A percentile compares a stretch with the other conserved stretches of the same genome.
Evolutionary conservation across 345 rosid species (phyloP).

Genomic region (Bruguiera gymnorhiza): DNA sequence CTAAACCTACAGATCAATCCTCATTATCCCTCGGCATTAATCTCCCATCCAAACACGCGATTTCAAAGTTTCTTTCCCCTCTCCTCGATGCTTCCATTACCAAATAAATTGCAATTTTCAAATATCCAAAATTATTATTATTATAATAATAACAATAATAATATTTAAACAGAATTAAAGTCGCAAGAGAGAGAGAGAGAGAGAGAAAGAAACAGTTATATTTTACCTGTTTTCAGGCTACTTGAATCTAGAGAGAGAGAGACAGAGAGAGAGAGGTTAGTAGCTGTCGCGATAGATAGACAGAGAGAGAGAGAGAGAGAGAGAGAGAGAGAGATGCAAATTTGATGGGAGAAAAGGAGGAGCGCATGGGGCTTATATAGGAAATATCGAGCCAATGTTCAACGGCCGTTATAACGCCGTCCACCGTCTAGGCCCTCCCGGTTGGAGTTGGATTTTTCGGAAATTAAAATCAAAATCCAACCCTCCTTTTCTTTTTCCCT

Average conservation of each 20-base stretch:
- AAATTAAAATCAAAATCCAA: too few relatives aligned
- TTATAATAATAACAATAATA: too few relatives aligned
- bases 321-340: neutral
- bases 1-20: conserved; percentile 16
- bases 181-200: conserved; percentile 5
- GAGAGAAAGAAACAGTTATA: neutral
- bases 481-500: neutral
- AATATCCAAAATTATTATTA: neutral
- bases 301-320: neutral
- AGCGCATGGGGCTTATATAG: conserved; percentile 48
- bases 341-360: conserved; percentile 6
- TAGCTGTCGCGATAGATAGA: too few relatives aligned
- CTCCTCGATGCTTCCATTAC: neutral
- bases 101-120: neutral
- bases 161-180: conserved; percentile 3
- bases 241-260: conserved; percentile 11
- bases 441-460: too few relatives aligned
- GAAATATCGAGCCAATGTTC: conserved; percentile 36
- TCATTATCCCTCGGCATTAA: conserved; percentile 12
- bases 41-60: conserved; percentile 18
- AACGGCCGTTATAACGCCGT: conserved; percentile 40
- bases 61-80: neutral
- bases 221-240: conserved; percentile 34
- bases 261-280: neutral
- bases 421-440: conserved; percentile 19